Base-by-base conservation (phyloP, 2,329 filamentous ascomycete genomes). In the Penicillium sp. region DNA sequence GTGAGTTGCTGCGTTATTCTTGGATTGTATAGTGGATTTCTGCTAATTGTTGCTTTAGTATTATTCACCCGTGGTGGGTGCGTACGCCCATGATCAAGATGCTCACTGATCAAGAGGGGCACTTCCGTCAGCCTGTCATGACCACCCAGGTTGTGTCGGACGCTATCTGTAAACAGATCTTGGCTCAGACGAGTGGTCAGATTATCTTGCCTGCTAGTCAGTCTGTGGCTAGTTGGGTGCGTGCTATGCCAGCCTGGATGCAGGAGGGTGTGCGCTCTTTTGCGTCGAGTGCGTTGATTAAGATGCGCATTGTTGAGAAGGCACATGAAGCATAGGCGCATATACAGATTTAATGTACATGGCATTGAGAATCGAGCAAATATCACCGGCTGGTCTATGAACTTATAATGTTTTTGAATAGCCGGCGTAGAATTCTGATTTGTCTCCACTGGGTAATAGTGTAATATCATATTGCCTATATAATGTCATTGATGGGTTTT, bases 151-250 rank as follows among this genome's bases (percentile, higher is more conserved):
- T 61, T 8, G 75, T 84, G 14, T 77, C 79, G 3, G 72, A 76
- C 5, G 78, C 75, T 0, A 75, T 84, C 5, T 76, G 82, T 38
- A 74, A 73, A 56, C 79, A 83, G 61, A 74, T 85, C 11, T 64
- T 82, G 19, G 76, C 70, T 33, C 76, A 80, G 46, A 74, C 74
- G 48, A 79, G 79, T 57, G 80, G 77, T 5, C 76, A 80, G 61
- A 65, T 83, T 16, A 72, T 82, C 19, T 61, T 83, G 25, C 78
- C 82, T 3, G 69, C 19, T 62, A 73, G 61, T 57, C 72, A 64
- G 17, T 69, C 14, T 3, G 41, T 38, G 2, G 61, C 62, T 12
- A 67, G 65, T 25, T 35, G 68, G 45, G 41, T 75, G 42, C 64
- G 73, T 14, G 71, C 63, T 6, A 61, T 73, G 53, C 74, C 79